Base-by-base conservation (phyloP, 2,329 filamentous ascomycete genomes). In the Tothia fuscella region DNA sequence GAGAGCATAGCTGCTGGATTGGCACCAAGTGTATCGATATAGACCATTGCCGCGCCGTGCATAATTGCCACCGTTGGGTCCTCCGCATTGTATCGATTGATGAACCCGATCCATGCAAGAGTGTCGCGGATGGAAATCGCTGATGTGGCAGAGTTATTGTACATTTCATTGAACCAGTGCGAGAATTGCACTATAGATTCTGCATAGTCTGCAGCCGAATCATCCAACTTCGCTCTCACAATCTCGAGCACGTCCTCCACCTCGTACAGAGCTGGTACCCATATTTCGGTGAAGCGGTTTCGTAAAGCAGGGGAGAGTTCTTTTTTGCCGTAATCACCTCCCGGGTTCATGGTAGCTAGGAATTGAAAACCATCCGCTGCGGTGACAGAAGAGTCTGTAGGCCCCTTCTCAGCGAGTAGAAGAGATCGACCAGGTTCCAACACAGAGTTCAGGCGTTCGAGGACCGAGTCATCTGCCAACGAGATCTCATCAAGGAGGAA, bases 401-500 rank as follows among this genome's bases (percentile, higher is more conserved):
- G 20, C 0, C 91, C 93, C 61, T 96, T 98, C 58, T 98, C 91
- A 0, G 93, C 93, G 13, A 99, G 72, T 3, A 98, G 66, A 21
- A 98, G 74, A 0, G 83, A 86, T 40, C 91, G 74, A 33, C 83
- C 78, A 2, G 91, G 80, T 58, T 99, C 91, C 1, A 99, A 75
- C 5, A 96, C 89, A 50, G 89, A 96, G 64, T 99, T 99, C 24
- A 99, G 70, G 51, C 91, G 77, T 58, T 99, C 91, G 13, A 99
- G 68, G 3, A 98, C 93, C 5, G 93, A 96, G 57, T 99, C 91
- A 54, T 98, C 93, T 0, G 91, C 91, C 5, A 99, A 73, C 5
- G 93, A 98, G 25, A 99, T 96, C 56, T 99, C 93, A 51, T 98
- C 91, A 0, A 99, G 77, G 17, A 99, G 70, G 62, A 98, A 99